phyloP scores from a whole-genome alignment of 139 green algal species.

The Mesotaenium endlicherianum region DNA sequence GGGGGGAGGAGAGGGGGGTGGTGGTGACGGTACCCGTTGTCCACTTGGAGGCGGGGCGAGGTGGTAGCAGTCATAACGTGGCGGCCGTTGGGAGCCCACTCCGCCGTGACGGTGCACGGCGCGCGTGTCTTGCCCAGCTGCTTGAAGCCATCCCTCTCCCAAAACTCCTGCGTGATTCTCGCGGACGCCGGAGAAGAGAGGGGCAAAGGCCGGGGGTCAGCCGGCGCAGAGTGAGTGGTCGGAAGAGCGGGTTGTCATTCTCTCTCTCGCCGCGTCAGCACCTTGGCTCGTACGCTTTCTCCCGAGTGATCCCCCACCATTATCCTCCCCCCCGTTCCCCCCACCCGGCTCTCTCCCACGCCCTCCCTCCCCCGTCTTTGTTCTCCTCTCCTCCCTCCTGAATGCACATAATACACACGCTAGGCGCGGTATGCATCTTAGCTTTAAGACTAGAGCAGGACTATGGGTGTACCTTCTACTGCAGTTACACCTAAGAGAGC shows the following conservation, averaged over 20 bases:
- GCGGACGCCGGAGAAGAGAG: conserved; percentile 4
- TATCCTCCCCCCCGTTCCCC: neutral
- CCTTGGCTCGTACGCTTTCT: too few species aligned
- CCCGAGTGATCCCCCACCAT: neutral
- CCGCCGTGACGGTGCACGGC: conserved; percentile 54
- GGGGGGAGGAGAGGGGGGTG: neutral
- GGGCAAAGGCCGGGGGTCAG: neutral
- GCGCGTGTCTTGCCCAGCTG: conserved; percentile 30
- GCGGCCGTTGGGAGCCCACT: conserved; percentile 87
- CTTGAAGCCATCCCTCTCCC: conserved; percentile 12
- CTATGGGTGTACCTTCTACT: too few species aligned
- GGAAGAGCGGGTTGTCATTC: too few species aligned
- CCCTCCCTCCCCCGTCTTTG: neutral
- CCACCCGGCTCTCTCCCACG: neutral
- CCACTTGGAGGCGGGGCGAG: conserved; percentile 85
- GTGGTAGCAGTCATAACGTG: conserved; percentile 79
- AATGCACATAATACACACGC: too few species aligned
- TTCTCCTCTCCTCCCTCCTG: neutral
- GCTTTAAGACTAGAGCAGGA: too few species aligned
- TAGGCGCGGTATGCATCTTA: too few species aligned
- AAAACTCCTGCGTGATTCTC: conserved; percentile 52
- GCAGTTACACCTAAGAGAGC: too few species aligned
- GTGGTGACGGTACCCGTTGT: conserved; percentile 72
- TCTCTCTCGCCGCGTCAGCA: too few species aligned
- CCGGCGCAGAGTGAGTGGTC: too few species aligned